Evolutionary conservation across 306 rosid genomes (phyloP), one percentile per base, ranked within the genome.

Genomic region (Quercus glauca): DNA sequence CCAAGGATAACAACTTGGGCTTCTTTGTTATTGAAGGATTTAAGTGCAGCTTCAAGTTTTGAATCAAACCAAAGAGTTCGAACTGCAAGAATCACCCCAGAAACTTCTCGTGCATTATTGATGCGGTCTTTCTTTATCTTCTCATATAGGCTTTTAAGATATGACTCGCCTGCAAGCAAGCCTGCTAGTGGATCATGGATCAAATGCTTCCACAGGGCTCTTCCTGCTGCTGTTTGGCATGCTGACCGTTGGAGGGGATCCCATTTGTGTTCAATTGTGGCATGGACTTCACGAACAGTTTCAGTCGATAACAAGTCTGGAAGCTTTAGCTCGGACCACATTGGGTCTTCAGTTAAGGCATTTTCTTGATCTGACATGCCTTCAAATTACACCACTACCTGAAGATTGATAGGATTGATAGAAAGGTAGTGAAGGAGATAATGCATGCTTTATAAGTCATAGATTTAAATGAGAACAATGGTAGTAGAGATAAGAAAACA

Each of bases 161-260:
- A 88, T 31, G 87, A 81, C 92, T 93, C 98, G 43, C 98, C 98
- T 6, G 97, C 97, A 3, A 95, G 91, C 33, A 95, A 82, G 61
- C 78, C 89, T 73, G 98, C 99, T 0, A 93, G 81, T 6, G 97
- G 96, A 76, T 95, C 98, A 79, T 87, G 87, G 81, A 88, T 87
- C 63, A 89, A 92, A 57, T 96, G 99, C 78, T 85, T 96, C 99
- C 97, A 96, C 77, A 93, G 87, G 55, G 99, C 98, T 89, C 99
- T 92, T 64, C 96, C 98, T 0, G 98, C 99, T 53, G 98, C 99
- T 7, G 92, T 93, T 81, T 91, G 99, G 78, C 99, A 93, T 0
- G 94, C 97, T 15, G 96, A 96, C 55, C 89, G 90, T 78, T 87
- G 92, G 69, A 91, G 91, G 68, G 88, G 85, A 83, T 83, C 94